Evolutionary conservation across 148 eudicot species (phyloP).

Genomic region (Rhododendron kiyosumense): DNA sequence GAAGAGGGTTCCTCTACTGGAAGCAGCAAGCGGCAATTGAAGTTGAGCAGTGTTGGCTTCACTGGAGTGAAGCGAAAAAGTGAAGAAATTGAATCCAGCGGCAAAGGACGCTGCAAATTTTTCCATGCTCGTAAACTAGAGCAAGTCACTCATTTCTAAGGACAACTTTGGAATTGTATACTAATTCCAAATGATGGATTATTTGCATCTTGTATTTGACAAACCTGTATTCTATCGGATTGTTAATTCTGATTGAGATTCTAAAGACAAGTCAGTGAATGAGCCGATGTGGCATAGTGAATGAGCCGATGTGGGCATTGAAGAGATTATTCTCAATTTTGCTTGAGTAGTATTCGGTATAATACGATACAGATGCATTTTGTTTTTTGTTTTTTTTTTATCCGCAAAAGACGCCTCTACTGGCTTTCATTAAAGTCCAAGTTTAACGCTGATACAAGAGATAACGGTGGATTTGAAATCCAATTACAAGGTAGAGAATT

Average conservation of each 20-base stretch:
- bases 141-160: constrained; percentile 59
- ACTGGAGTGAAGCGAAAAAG: constrained; percentile 59
- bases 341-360: background rate
- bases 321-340: background rate
- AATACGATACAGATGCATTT: background rate
- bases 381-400: too few relatives aligned
- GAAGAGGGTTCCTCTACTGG: constrained; percentile 53
- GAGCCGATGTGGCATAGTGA: background rate
- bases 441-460: too few relatives aligned
- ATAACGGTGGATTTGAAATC: too few relatives aligned
- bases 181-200: background rate
- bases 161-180: constrained; percentile 3
- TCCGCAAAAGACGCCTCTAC: too few relatives aligned
- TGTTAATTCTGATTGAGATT: background rate
- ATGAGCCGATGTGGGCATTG: too few relatives aligned
- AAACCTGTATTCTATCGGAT: background rate
- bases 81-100: constrained; percentile 84
- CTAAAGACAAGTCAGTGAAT: background rate
- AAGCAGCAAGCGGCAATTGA: constrained; percentile 62
- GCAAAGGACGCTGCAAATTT: constrained; percentile 90
- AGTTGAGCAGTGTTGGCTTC: constrained; percentile 68
- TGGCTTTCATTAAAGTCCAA: too few relatives aligned
- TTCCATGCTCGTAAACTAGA: constrained; percentile 92
- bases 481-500: too few relatives aligned
- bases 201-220: background rate